Evolutionary conservation across 306 rosid genomes (phyloP).

Genomic region (Prunus fruticosa): DNA sequence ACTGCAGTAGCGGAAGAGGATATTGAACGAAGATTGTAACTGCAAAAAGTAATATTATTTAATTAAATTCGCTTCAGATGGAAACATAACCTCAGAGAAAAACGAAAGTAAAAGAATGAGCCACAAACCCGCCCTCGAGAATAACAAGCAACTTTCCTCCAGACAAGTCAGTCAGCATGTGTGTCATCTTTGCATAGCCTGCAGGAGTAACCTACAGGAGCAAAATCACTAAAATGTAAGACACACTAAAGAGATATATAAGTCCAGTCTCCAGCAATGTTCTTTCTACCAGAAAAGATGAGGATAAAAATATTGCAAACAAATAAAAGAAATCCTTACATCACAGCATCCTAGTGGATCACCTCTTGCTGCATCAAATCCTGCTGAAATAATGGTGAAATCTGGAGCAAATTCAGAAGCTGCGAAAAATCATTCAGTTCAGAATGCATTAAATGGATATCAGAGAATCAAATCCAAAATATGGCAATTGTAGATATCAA

Average conservation of each 20-base stretch:
- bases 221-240: constrained; percentile 25
- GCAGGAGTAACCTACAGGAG: constrained; percentile 74
- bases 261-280: background rate
- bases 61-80: constrained; percentile 22
- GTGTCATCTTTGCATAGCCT: constrained; percentile 93
- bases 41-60: constrained; percentile 42
- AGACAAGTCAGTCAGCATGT: constrained; percentile 65
- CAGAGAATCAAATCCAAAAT: constrained; percentile 2
- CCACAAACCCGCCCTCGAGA: constrained; percentile 95
- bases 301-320: background rate
- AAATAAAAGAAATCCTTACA: constrained; percentile 44
- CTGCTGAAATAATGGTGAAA: constrained; percentile 92
- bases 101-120: constrained; percentile 32
- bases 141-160: constrained; percentile 94
- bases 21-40: constrained; percentile 96
- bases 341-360: constrained; percentile 97
- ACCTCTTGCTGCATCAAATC: constrained; percentile 99
- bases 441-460: constrained; percentile 16
- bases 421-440: constrained; percentile 40
- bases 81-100: constrained; percentile 17
- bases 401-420: constrained; percentile 90
- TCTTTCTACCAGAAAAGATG: background rate
- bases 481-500: background rate
- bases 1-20: constrained; percentile 92
- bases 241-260: background rate